phyloP scores from a whole-genome alignment of 371 early-diverging fungal genomes.

The Sporodiniella umbellata region DNA sequence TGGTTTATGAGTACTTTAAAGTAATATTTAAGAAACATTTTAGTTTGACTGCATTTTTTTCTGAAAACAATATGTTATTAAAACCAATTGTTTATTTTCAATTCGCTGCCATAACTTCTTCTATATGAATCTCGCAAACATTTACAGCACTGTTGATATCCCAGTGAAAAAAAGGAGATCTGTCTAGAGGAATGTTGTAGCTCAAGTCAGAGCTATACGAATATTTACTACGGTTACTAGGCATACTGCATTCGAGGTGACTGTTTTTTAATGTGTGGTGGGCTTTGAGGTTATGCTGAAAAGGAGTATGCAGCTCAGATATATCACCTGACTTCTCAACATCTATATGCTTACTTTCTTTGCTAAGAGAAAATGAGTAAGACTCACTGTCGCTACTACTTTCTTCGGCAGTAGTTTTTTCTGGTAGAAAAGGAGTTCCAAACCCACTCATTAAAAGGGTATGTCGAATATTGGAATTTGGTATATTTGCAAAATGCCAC shows the following conservation, averaged over 20 bases:
- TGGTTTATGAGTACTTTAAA: too few species aligned
- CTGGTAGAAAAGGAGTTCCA: background rate
- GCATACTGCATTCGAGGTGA: background rate
- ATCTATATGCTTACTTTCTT: background rate
- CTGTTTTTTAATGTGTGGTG: background rate
- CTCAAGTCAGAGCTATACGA: slow-evolving; percentile 6
- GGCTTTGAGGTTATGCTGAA: too few species aligned
- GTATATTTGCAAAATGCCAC: slow-evolving; percentile 23
- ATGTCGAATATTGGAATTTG: slow-evolving; percentile 15
- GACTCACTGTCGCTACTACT: slow-evolving; percentile 14
- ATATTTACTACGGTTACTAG: background rate
- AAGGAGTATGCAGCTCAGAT: too few species aligned
- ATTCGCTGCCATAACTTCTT: background rate
- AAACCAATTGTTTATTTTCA: background rate
- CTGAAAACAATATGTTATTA: too few species aligned
- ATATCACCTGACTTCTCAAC: too few species aligned
- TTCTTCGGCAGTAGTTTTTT: slow-evolving; percentile 12
- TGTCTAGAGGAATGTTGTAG: slow-evolving; percentile 17
- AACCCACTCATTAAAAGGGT: slow-evolving; percentile 19
- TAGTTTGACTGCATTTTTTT: too few species aligned
- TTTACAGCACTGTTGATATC: slow-evolving; percentile 29
- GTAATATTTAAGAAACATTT: too few species aligned
- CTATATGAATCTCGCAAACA: slow-evolving; percentile 13
- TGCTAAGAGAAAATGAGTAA: background rate
- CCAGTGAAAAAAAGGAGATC: slow-evolving; percentile 30